Conservation (phyloP, 75 land plant species). For the Adiantum capillusveneris region DNA sequence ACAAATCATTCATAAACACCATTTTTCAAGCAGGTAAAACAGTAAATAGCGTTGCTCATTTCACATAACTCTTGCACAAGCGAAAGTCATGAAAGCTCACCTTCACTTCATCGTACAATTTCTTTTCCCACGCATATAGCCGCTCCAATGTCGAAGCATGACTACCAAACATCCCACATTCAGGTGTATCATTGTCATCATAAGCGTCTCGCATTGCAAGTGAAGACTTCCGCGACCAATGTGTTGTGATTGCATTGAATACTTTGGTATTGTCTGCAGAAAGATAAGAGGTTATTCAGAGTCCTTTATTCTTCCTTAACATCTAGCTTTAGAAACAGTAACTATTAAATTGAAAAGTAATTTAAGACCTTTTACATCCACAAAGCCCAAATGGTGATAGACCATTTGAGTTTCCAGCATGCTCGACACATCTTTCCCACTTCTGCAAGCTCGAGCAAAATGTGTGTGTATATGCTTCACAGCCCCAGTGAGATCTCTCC, state of each 20-base stretch:
- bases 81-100: too few relatives aligned
- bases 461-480: constrained; percentile 48
- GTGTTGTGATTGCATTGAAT: constrained; percentile 63
- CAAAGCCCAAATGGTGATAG: constrained; percentile 44
- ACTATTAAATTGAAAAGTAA: too few relatives aligned
- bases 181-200: constrained; percentile 43
- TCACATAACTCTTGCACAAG: too few relatives aligned
- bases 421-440: constrained; percentile 46
- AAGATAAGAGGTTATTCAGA: too few relatives aligned
- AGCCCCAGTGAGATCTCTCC: constrained; percentile 37
- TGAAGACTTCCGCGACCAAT: constrained; percentile 24
- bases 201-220: constrained; percentile 12
- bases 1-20: too few relatives aligned
- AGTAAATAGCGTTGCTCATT: too few relatives aligned
- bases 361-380: constrained; percentile 33
- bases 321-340: too few relatives aligned
- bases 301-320: too few relatives aligned
- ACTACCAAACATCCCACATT: constrained; percentile 73
- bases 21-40: too few relatives aligned
- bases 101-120: constrained; percentile 93
- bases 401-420: constrained; percentile 60
- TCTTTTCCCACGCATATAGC: constrained; percentile 94
- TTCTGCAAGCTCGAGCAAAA: constrained; percentile 43
- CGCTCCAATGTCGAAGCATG: constrained; percentile 81
- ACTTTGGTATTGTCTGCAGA: constrained; percentile 59